Evolutionary conservation across 805 yeast species (phyloP).

Genomic region (Danielia oregonensis): DNA sequence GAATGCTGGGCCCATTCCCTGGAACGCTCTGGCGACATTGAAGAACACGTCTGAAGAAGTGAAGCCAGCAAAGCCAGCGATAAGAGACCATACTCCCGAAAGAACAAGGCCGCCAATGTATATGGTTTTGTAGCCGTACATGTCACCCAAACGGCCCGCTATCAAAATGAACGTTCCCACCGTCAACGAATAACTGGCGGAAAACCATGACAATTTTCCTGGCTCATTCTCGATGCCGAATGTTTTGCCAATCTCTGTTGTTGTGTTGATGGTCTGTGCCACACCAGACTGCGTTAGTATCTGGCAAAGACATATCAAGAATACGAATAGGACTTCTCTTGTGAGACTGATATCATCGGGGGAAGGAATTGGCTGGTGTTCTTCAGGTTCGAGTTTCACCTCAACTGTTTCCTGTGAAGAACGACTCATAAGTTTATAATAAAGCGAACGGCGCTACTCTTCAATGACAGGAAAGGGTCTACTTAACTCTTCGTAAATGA

Average conservation of each 20-base stretch:
- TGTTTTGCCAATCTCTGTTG: slow-evolving; percentile 16
- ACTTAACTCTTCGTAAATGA: no score
- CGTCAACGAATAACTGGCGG: slow-evolving; percentile 31
- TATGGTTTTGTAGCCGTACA: slow-evolving; percentile 31
- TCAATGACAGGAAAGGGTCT: no score
- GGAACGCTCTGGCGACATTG: slow-evolving; percentile 28
- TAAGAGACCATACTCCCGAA: slow-evolving; percentile 21
- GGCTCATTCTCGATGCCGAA: slow-evolving; percentile 22
- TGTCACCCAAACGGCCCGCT: slow-evolving; percentile 33
- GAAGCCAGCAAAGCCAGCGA: slow-evolving; percentile 26
- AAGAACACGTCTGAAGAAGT: slow-evolving; percentile 22
- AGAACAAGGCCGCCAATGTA: slow-evolving; percentile 23
- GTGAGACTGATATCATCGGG: slow-evolving; percentile 19
- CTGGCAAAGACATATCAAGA: slow-evolving; percentile 24
- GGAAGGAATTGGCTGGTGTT: slow-evolving; percentile 3
- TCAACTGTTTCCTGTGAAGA: no score
- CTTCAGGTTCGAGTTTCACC: no score
- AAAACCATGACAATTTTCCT: slow-evolving; percentile 34
- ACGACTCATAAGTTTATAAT: no score
- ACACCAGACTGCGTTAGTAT: slow-evolving; percentile 28
- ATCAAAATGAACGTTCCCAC: slow-evolving; percentile 35
- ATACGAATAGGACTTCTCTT: slow-evolving; percentile 23
- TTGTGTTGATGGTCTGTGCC: slow-evolving; percentile 24
- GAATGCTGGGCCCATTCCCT: slow-evolving; percentile 34
- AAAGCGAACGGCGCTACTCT: no score